phyloP scores from a whole-genome alignment of 2,329 filamentous ascomycete species.

The Hymenoscyphus occultus region DNA sequence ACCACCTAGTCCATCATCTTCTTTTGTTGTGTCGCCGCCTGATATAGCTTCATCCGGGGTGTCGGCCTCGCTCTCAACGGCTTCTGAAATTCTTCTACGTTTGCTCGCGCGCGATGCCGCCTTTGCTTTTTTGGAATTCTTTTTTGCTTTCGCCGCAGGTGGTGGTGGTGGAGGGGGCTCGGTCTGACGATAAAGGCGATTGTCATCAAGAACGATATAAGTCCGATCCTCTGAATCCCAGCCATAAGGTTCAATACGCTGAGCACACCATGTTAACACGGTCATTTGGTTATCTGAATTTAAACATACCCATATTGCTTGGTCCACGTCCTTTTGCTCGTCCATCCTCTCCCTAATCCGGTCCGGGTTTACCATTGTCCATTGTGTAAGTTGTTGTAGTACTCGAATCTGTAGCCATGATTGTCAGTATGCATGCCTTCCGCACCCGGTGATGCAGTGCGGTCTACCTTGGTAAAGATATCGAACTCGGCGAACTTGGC shows the following conservation, averaged over 20 bases:
- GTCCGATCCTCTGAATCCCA: conserved; percentile 85
- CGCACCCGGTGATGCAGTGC: conserved; percentile 32
- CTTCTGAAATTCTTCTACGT: conserved; percentile 58
- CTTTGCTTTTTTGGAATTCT: conserved; percentile 63
- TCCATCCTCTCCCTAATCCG: conserved; percentile 82
- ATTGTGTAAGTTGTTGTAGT: conserved; percentile 83
- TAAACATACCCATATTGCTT: conserved; percentile 73
- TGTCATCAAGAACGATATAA: conserved; percentile 91
- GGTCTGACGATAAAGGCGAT: conserved; percentile 85
- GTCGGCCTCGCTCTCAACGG: conserved; percentile 40
- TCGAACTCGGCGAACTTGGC: conserved; percentile 78
- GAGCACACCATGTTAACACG: conserved; percentile 18
- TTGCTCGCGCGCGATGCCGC: conserved; percentile 67
- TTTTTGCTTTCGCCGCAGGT: conserved; percentile 57
- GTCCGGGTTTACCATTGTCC: conserved; percentile 85
- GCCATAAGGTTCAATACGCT: conserved; percentile 78
- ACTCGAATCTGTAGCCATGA: conserved; percentile 57
- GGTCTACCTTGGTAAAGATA: conserved; percentile 68
- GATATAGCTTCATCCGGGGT: conserved; percentile 40
- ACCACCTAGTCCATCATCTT: conserved; percentile 66
- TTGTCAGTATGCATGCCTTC: conserved; percentile 25
- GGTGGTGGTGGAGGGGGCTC: conserved; percentile 64
- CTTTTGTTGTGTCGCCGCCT: conserved; percentile 42
- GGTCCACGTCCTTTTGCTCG: conserved; percentile 76
- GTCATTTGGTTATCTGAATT: not conserved